Conservation (phyloP, 1,284 basidiomycete species). For the Apiotrichum laibachii region DNA sequence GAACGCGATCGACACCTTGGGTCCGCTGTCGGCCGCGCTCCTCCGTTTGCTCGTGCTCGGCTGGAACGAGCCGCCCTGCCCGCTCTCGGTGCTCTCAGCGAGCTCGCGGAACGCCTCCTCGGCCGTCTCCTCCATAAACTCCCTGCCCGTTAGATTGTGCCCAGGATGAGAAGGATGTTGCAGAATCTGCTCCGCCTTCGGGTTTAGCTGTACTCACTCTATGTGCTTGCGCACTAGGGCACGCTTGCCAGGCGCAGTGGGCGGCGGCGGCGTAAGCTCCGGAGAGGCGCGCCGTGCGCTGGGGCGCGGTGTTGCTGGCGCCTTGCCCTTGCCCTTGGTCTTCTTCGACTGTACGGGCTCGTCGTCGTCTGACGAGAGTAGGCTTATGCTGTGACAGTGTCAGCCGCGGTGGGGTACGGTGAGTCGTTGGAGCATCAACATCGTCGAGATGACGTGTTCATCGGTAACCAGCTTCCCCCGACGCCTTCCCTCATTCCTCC, state of each 20-base stretch:
- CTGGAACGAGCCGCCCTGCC: no score
- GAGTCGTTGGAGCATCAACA: no score
- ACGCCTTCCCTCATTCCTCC: not conserved
- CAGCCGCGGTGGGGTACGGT: not conserved
- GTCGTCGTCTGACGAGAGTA: not conserved
- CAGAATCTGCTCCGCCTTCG: not conserved
- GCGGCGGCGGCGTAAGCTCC: conserved; percentile 36
- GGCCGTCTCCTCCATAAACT: not conserved
- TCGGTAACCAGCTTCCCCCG: not conserved
- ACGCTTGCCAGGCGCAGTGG: no score
- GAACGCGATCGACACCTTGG: conserved; percentile 24
- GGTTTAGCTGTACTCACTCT: not conserved
- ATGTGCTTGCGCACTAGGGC: not conserved
- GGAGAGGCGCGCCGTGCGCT: conserved; percentile 1
- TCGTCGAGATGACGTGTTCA: no score
- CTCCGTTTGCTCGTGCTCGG: no score
- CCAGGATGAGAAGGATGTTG: not conserved
- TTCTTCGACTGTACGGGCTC: not conserved
- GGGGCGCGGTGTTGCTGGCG: not conserved
- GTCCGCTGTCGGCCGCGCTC: not conserved
- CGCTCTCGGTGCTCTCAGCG: no score
- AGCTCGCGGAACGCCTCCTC: not conserved
- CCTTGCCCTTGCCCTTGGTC: conserved; percentile 10
- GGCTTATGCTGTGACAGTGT: not conserved
- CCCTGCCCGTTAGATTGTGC: not conserved